These are phyloP conservation scores for Xylaria sp. DNA, from an alignment of 2,329 filamentous ascomycete genomes.

Conservation along the genomic window DNA sequence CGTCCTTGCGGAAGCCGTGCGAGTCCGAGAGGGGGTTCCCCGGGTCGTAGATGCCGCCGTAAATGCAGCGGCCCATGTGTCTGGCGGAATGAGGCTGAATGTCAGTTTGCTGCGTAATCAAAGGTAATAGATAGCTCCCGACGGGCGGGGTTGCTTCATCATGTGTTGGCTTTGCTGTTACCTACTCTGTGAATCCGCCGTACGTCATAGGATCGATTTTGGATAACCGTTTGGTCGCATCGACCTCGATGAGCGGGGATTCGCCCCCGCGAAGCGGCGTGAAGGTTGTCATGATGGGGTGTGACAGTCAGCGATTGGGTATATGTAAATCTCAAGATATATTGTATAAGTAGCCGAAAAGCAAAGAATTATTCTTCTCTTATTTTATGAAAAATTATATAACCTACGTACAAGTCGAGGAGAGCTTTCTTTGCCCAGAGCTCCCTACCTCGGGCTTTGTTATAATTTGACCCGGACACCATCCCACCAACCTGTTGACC, in stretches of 20 bases:
- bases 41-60: slow-evolving; percentile 86
- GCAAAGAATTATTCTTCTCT: background rate
- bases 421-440: background rate
- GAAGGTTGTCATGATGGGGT: slow-evolving; percentile 72
- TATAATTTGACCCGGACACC: background rate
- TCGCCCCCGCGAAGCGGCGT: slow-evolving; percentile 71
- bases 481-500: background rate
- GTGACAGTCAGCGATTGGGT: background rate
- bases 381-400: slow-evolving; percentile 3
- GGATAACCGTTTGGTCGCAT: slow-evolving; percentile 71
- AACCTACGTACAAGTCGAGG: background rate
- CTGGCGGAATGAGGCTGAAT: slow-evolving; percentile 52
- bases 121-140: background rate
- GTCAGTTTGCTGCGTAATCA: slow-evolving; percentile 1
- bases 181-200: slow-evolving; percentile 84
- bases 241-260: slow-evolving; percentile 71
- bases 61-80: slow-evolving; percentile 90
- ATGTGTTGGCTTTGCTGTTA: slow-evolving; percentile 18
- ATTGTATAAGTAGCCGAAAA: background rate
- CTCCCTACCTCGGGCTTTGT: background rate
- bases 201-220: slow-evolving; percentile 85
- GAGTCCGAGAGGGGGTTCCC: slow-evolving; percentile 76
- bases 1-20: slow-evolving; percentile 81
- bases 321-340: background rate
- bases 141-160: background rate